phyloP scores from a whole-genome alignment of 78 protist species.

The Dictyostelium purpureum region DNA sequence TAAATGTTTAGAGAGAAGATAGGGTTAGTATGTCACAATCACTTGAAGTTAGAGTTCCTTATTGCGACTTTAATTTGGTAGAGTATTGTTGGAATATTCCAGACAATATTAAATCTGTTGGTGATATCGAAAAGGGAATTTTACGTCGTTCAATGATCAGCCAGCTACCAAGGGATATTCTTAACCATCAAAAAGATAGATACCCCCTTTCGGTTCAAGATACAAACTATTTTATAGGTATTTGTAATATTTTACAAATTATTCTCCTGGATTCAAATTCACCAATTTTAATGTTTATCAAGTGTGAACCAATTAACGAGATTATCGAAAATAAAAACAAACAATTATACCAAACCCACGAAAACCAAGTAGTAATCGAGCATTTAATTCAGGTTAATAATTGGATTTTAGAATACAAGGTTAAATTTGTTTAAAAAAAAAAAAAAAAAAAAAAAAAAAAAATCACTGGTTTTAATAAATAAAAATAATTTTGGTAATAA shows the following conservation, averaged over 20 bases:
- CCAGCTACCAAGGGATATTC: neutral
- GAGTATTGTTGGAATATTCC: constrained; percentile 4
- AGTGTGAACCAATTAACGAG: neutral
- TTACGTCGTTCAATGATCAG: neutral
- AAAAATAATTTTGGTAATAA: too few species aligned
- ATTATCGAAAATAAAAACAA: neutral
- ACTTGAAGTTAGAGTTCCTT: neutral
- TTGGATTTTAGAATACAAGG: neutral
- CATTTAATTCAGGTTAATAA: constrained; percentile 1
- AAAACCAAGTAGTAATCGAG: neutral
- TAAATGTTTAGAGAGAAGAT: too few species aligned
- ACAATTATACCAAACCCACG: neutral
- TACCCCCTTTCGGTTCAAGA: neutral
- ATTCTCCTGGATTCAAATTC: neutral
- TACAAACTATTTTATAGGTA: neutral
- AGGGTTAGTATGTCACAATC: neutral
- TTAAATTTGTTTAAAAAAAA: constrained; percentile 5
- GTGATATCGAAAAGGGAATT: neutral
- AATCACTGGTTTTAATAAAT: too few species aligned
- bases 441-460: neutral
- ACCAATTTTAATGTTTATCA: neutral
- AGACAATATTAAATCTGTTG: neutral
- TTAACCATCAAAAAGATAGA: neutral
- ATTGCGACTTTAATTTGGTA: neutral
- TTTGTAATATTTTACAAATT: neutral